Evolutionary conservation across 2,329 filamentous ascomycete genomes (phyloP), one percentile per base, ranked within the genome.

Genomic region (Cladosporium sp.): DNA sequence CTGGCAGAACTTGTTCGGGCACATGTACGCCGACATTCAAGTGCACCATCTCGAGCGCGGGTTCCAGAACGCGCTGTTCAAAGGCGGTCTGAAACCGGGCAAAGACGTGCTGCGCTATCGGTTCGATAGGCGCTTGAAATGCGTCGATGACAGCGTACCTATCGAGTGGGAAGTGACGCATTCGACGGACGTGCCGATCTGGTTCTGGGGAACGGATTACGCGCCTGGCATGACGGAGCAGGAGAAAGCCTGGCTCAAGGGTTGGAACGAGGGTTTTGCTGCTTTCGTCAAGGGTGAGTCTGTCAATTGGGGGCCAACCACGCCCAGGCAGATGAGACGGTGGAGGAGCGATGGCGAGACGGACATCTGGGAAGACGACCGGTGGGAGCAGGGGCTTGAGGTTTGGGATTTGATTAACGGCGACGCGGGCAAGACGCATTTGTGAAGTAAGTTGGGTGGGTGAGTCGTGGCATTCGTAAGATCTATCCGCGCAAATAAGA

Each of bases 1-100:
- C 59, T 82, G 79, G 79, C 57, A 63, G 44, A 73, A 79, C 22
- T 73, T 74, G 0, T 82, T 80, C 61, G 79, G 78, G 0, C 68
- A 68, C 11, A 68, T 82, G 5, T 82, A 82, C 56, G 78, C 79
- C 3, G 76, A 80, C 50, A 74, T 80, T 55, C 79, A 82, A 59
- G 75, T 82, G 8, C 74, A 82, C 58, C 66, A 68, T 14, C 72
- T 79, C 13, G 71, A 79, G 61, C 73, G 78, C 6, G 79, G 79
- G 0, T 73, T 81, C 52, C 67, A 75, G 4, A 64, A 73, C 34
- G 70, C 71, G 0, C 66, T 82, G 1, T 69, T 69, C 0, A 59
- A 64, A 13, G 69, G 68, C 3, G 74, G 73, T 0, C 55, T 69
- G 13, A 49, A 60, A 31, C 70, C 73, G 0, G 74, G 71, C 4